Evolutionary conservation across 1,284 basidiomycete genomes (phyloP).

Genomic region (Vanrija sp.): DNA sequence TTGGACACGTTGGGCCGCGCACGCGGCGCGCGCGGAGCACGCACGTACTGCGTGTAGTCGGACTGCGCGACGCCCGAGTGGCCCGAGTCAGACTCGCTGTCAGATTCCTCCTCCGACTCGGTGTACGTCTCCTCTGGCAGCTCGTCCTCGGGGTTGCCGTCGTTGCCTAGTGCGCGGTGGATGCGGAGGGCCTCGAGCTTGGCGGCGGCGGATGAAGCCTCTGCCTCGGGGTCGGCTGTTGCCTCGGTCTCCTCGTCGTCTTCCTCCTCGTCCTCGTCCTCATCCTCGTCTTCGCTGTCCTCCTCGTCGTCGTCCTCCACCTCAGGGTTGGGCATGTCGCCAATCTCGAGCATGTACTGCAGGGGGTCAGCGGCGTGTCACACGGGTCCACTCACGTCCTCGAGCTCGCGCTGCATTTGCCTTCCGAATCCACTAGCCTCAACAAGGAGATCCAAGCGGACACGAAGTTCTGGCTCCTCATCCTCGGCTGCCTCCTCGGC

Average conservation of each 20-base stretch:
- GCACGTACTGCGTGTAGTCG: constrained; percentile 41
- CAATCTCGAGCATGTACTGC: constrained; percentile 55
- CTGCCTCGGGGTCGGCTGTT: not conserved
- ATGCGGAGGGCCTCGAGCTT: constrained; percentile 38
- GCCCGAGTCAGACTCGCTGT: constrained; percentile 24
- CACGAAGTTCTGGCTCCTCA: constrained; percentile 35
- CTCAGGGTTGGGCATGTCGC: constrained; percentile 43
- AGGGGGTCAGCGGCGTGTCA: constrained; percentile 10
- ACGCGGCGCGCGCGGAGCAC: constrained; percentile 10
- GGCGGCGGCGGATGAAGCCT: constrained; percentile 20
- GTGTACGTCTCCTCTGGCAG: constrained; percentile 1
- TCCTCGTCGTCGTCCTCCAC: constrained; percentile 43
- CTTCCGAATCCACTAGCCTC: constrained; percentile 86
- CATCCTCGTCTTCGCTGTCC: constrained; percentile 44
- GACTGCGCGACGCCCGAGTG: constrained; percentile 27
- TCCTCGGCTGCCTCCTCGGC: not conserved
- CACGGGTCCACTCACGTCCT: constrained; percentile 60
- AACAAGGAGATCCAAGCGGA: constrained; percentile 80
- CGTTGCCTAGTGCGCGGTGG: constrained; percentile 39
- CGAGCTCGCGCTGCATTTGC: constrained; percentile 73
- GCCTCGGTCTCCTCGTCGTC: constrained; percentile 19
- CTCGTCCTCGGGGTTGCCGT: constrained; percentile 22
- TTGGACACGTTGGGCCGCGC: constrained; percentile 11
- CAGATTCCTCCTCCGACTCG: constrained; percentile 16
- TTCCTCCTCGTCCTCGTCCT: constrained; percentile 42